Conservation (phyloP, 1,139 yeast genomes). For the Pneumocystis murina region DNA sequence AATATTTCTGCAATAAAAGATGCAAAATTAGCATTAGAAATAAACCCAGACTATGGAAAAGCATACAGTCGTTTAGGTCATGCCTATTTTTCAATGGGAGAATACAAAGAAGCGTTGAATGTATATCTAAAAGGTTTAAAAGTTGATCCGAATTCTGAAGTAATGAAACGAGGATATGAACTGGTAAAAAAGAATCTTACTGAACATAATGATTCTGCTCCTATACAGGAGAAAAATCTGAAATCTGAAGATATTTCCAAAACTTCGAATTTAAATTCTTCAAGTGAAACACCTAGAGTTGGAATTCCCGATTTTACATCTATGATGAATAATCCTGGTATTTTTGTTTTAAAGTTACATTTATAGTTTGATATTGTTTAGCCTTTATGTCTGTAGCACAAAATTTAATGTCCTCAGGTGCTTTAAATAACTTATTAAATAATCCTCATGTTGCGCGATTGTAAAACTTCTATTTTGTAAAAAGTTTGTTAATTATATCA, state of each 20-base stretch:
- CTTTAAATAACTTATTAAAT: slow-evolving; percentile 68
- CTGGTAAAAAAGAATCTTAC: slow-evolving; percentile 79
- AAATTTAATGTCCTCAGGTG: slow-evolving; percentile 47
- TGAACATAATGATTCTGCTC: slow-evolving; percentile 43
- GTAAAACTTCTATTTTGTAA: slow-evolving; percentile 33
- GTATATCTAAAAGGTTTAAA: slow-evolving; percentile 82
- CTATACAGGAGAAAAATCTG: slow-evolving; percentile 14
- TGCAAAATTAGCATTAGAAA: slow-evolving; percentile 63
- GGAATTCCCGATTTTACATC: slow-evolving; percentile 46
- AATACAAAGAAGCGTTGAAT: slow-evolving; percentile 73
- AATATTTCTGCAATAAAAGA: slow-evolving; percentile 70
- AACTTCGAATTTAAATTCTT: slow-evolving; percentile 21
- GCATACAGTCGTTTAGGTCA: slow-evolving; percentile 92
- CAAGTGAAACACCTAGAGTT: slow-evolving; percentile 18
- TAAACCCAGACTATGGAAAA: slow-evolving; percentile 70
- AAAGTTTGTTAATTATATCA: background rate
- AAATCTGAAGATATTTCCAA: slow-evolving; percentile 18
- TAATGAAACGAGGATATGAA: slow-evolving; percentile 86
- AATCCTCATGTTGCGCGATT: slow-evolving; percentile 39
- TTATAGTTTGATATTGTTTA: slow-evolving; percentile 52
- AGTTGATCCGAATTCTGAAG: slow-evolving; percentile 78
- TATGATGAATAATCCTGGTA: slow-evolving; percentile 34
- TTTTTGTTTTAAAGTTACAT: slow-evolving; percentile 53
- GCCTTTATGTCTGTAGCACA: slow-evolving; percentile 72
- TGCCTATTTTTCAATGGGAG: slow-evolving; percentile 81